Evolutionary conservation across 2,329 filamentous ascomycete species (phyloP).

Genomic region (Botrytis paeoniae): DNA sequence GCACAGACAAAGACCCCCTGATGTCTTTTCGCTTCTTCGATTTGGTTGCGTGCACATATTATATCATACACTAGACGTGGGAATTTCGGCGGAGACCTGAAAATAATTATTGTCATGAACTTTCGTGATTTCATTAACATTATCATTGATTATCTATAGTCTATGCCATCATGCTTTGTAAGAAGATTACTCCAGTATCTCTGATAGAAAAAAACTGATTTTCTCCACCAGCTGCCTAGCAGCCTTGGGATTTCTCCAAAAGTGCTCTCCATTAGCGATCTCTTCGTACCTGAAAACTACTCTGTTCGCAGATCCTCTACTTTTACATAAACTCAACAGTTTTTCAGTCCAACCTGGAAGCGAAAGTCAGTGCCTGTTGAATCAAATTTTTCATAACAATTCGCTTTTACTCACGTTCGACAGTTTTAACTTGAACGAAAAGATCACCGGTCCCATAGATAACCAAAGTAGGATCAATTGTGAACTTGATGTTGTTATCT

Average conservation of each 20-base stretch:
- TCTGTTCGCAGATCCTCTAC: not conserved
- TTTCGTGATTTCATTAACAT: not conserved
- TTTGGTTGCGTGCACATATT: not conserved
- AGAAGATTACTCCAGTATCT: not conserved
- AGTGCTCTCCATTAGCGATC: slow-evolving; percentile 13
- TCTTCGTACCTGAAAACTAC: slow-evolving; percentile 1
- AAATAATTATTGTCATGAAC: not conserved
- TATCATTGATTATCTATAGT: not conserved
- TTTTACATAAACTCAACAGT: not conserved
- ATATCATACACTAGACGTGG: not conserved
- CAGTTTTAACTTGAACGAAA: slow-evolving; percentile 65
- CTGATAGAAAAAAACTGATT: not conserved
- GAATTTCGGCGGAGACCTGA: not conserved
- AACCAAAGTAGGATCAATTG: slow-evolving; percentile 59
- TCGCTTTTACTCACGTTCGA: slow-evolving; percentile 42
- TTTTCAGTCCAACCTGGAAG: slow-evolving; percentile 16
- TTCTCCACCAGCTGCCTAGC: not conserved
- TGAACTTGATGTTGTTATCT: slow-evolving; percentile 52
- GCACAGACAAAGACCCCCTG: not conserved
- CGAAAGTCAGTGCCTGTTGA: not conserved
- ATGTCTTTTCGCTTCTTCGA: not conserved
- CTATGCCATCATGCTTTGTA: not conserved
- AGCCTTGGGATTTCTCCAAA: slow-evolving; percentile 8
- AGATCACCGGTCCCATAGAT: slow-evolving; percentile 73
- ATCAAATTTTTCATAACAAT: not conserved